Base-by-base conservation (phyloP, 148 eudicot genomes). In the Dianthus caryophyllus region DNA sequence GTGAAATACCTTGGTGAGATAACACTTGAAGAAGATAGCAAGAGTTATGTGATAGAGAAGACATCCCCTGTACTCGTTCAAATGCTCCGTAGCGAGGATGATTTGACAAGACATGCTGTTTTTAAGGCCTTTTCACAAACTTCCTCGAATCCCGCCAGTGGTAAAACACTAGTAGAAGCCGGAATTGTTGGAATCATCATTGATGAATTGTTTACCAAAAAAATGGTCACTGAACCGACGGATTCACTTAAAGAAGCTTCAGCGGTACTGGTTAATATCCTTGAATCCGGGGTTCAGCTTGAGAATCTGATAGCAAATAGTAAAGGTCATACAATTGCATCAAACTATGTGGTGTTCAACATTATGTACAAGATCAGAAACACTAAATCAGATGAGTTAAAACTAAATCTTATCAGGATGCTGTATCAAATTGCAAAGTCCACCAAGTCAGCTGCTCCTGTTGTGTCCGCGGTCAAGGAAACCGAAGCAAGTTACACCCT, bases 181-280 rank as follows among this genome's bases (percentile, higher is more conserved):
- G 91, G 89, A 29, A 84, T 80, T 13, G 66, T 80, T 21, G 66
- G 77, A 55, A 65, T 75, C 67, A 78, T 86, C 82, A 63, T 82
- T 1, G 78, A 91, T 36, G 91, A 88, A 73, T 71, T 91, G 73
- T 81, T 88, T 61, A 70, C 82, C 25, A 69, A 79, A 48, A 76
- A 69, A 29, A 76, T 75, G 36, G 66, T 73, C 48, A 74, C 62
- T 70, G 84, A 81, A 69, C 75, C 81, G 47, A 61, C 73, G 71
- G 76, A 81, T 71, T 80, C 90, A 12, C 77, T 84, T 38, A 66
- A 67, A 56, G 88, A 86, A 71, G 97, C 91, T 55, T 78, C 90
- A n/a, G 76, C 75, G 59, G 82, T 88, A 74, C 82, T 91, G 24
- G 96, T 91, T 66, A 86, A 91, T 47, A 79, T 90, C 75, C 86